These are phyloP conservation scores for Juglanconis oblonga DNA, from an alignment of 2,329 filamentous ascomycete species.

Conservation along the genomic window DNA sequence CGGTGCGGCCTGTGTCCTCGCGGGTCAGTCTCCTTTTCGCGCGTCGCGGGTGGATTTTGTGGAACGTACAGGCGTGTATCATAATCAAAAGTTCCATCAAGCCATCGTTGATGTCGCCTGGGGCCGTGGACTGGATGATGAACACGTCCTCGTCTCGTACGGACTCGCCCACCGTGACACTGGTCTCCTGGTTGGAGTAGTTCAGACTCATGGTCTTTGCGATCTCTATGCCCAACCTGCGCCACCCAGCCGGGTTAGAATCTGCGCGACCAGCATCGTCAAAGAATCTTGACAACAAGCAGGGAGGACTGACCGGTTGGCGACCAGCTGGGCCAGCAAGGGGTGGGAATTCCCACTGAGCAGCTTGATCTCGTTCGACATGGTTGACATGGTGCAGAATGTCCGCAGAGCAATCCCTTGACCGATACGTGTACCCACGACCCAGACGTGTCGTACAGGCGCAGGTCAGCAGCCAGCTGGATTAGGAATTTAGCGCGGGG, in stretches of 20 bases:
- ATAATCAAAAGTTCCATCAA: constrained; percentile 98
- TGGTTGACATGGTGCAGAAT: constrained; percentile 23
- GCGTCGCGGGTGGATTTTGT: background rate
- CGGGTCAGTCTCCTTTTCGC: background rate
- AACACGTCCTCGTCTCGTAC: constrained; percentile 98
- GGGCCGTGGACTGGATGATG: constrained; percentile 91
- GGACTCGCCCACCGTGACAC: constrained; percentile 91
- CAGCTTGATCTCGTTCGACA: constrained; percentile 54
- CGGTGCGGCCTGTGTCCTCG: constrained; percentile 40
- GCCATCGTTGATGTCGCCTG: constrained; percentile 95
- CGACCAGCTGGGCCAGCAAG: constrained; percentile 29
- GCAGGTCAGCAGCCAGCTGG: constrained; percentile 8
- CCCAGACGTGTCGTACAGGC: constrained; percentile 2
- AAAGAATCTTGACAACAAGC: background rate
- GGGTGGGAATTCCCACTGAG: constrained; percentile 37
- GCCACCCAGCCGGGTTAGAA: background rate
- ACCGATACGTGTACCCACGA: constrained; percentile 9
- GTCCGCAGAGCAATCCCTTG: constrained; percentile 5
- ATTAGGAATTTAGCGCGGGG: constrained; percentile 17
- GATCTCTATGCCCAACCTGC: constrained; percentile 71
- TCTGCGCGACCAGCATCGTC: background rate
- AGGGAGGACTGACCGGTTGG: constrained; percentile 36
- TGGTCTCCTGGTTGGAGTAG: constrained; percentile 84
- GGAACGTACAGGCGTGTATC: constrained; percentile 78
- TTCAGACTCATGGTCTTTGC: constrained; percentile 78